Conservation (phyloP, 2,329 filamentous ascomycete genomes). For the Dactylellina parvicollis region DNA sequence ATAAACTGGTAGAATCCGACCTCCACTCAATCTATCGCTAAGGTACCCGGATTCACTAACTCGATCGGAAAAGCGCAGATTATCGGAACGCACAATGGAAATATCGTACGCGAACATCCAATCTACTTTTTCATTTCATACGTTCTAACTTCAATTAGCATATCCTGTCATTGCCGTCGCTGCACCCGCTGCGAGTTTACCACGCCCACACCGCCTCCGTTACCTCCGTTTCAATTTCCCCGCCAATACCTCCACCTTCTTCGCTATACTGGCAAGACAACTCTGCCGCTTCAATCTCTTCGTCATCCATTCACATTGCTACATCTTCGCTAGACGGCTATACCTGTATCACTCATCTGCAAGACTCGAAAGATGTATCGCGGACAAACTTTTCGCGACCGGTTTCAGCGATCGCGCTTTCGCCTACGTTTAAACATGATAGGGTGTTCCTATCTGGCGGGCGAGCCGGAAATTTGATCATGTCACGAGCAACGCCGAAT, state of each 20-base stretch:
- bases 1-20: conserved; percentile 82
- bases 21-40: conserved; percentile 4
- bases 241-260: conserved; percentile 73
- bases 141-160: conserved; percentile 69
- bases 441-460: conserved; percentile 90
- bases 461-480: conserved; percentile 82
- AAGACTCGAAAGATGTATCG: conserved; percentile 85
- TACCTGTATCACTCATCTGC: conserved; percentile 86
- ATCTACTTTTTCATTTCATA: not conserved
- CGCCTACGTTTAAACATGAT: conserved; percentile 91
- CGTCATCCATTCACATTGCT: conserved; percentile 75
- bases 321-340: conserved; percentile 96
- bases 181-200: conserved; percentile 84
- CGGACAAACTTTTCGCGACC: conserved; percentile 93
- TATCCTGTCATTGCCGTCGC: conserved; percentile 81
- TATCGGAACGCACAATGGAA: conserved; percentile 93
- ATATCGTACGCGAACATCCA: conserved; percentile 74
- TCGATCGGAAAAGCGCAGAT: conserved; percentile 70
- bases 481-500: conserved; percentile 88
- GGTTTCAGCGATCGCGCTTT: conserved; percentile 90
- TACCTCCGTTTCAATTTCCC: conserved; percentile 88
- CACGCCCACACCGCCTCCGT: conserved; percentile 93
- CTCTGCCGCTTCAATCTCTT: conserved; percentile 37
- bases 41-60: conserved; percentile 51
- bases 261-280: conserved; percentile 63